Percentiles rank a stretch among this genome's conserved stretches.
phyloP scores from a whole-genome alignment of 108 stramenopile genomes.

The Cyclotella cryptica region DNA sequence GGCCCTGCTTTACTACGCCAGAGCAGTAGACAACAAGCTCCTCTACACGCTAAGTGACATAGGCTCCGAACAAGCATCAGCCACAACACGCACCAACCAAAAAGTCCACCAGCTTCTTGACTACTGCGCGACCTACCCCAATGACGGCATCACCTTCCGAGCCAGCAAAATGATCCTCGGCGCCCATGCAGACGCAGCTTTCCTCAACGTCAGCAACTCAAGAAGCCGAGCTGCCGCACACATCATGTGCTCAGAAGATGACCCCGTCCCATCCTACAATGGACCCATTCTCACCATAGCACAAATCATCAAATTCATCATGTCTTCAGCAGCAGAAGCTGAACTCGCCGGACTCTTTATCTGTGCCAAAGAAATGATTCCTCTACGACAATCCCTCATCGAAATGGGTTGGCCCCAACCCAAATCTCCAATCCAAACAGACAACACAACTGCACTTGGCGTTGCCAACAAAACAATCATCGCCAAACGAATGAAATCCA shows the following conservation, averaged over 20 bases:
- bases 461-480: constrained; percentile 55
- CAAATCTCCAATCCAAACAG: constrained; percentile 50
- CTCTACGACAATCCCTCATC: constrained; percentile 23
- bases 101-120: constrained; percentile 40
- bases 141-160: constrained; percentile 43
- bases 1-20: not conserved
- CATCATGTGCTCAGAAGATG: constrained; percentile 24
- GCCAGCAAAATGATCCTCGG: constrained; percentile 48
- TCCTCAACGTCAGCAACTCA: constrained; percentile 39
- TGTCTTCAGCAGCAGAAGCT: constrained; percentile 24
- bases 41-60: not conserved
- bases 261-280: not conserved
- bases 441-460: constrained; percentile 57
- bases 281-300: constrained; percentile 1
- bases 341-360: constrained; percentile 50
- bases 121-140: constrained; percentile 51
- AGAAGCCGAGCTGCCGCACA: constrained; percentile 44
- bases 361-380: constrained; percentile 33
- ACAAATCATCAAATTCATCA: constrained; percentile 3
- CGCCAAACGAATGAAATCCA: constrained; percentile 35
- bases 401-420: constrained; percentile 55
- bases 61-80: constrained; percentile 24
- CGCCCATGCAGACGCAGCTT: constrained; percentile 40
- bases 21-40: constrained; percentile 1
- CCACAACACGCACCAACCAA: constrained; percentile 13